Percentiles rank a stretch among this genome's conserved stretches.
These are phyloP conservation scores for Arthroderma uncinatum DNA, from an alignment of 2,329 filamentous ascomycete genomes.

Conservation along the genomic window DNA sequence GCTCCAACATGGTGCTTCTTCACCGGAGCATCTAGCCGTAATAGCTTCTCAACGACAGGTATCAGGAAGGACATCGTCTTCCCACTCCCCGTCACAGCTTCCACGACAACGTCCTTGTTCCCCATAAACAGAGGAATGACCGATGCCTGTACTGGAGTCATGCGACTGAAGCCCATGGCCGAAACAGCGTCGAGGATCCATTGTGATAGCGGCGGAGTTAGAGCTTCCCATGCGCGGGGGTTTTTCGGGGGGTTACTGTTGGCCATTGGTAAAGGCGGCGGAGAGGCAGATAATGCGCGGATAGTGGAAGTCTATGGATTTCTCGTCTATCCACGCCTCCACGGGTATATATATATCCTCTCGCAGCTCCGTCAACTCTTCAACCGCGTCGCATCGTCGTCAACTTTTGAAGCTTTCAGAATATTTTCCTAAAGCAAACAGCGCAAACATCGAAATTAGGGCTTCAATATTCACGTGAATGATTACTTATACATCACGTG, in stretches of 20 bases:
- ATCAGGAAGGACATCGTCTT: constrained; percentile 83
- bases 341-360: neutral
- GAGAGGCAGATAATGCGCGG: neutral
- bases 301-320: neutral
- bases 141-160: constrained; percentile 91
- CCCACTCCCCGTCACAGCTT: constrained; percentile 83
- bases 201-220: constrained; percentile 60
- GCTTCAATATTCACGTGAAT: neutral
- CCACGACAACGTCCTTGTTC: constrained; percentile 86
- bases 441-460: neutral
- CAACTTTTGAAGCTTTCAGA: neutral
- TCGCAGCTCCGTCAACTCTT: neutral
- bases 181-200: constrained; percentile 79
- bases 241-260: constrained; percentile 34
- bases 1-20: constrained; percentile 84
- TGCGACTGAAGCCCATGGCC: constrained; percentile 73
- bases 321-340: neutral
- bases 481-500: neutral
- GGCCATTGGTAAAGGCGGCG: neutral
- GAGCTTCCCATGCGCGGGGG: constrained; percentile 53
- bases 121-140: constrained; percentile 78
- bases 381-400: neutral
- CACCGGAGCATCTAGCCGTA: constrained; percentile 67
- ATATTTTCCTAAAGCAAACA: neutral
- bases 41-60: constrained; percentile 68